Conservation (phyloP, 2,329 filamentous ascomycete species). For the Aspergillus texensis region DNA sequence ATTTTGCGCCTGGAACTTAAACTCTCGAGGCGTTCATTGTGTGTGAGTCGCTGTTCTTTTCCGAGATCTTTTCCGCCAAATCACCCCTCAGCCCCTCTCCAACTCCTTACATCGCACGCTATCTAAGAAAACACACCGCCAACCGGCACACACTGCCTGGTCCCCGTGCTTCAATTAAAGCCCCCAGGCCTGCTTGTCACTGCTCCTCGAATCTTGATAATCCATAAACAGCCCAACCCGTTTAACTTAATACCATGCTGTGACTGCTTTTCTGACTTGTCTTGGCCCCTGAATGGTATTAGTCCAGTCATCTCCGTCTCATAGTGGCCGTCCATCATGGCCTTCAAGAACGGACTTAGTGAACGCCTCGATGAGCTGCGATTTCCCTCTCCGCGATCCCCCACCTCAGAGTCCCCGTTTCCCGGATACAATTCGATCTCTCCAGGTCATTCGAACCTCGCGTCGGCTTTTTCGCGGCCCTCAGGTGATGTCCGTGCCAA, state of each 20-base stretch:
- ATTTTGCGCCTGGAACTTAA: constrained; percentile 20
- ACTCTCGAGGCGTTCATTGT: constrained; percentile 43
- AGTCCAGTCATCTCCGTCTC: constrained; percentile 34
- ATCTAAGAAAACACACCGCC: constrained; percentile 34
- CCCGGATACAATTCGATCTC: constrained; percentile 74
- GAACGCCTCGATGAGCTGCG: constrained; percentile 77
- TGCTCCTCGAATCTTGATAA: constrained; percentile 14
- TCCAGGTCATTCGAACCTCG: constrained; percentile 66
- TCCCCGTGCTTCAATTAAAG: constrained; percentile 19
- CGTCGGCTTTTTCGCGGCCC: constrained; percentile 58
- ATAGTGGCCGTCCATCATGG: constrained; percentile 54
- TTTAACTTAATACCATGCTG: constrained; percentile 18
- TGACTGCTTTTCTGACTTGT: constrained; percentile 27
- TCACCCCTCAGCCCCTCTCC: constrained; percentile 41
- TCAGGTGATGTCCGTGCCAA: constrained; percentile 72
- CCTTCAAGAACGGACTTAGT: constrained; percentile 64
- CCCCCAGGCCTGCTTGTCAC: constrained; percentile 18
- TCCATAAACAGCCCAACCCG: constrained; percentile 12
- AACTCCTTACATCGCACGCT: constrained; percentile 38
- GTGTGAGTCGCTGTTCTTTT: constrained; percentile 36
- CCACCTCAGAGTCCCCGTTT: constrained; percentile 75
- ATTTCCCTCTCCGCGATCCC: constrained; percentile 75
- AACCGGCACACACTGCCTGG: constrained; percentile 23
- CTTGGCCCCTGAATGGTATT: constrained; percentile 27
- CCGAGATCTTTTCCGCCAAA: constrained; percentile 32